These are phyloP conservation scores for Neurospora sublineolata DNA, from an alignment of 495 filamentous ascomycete species.

Conservation along the genomic window DNA sequence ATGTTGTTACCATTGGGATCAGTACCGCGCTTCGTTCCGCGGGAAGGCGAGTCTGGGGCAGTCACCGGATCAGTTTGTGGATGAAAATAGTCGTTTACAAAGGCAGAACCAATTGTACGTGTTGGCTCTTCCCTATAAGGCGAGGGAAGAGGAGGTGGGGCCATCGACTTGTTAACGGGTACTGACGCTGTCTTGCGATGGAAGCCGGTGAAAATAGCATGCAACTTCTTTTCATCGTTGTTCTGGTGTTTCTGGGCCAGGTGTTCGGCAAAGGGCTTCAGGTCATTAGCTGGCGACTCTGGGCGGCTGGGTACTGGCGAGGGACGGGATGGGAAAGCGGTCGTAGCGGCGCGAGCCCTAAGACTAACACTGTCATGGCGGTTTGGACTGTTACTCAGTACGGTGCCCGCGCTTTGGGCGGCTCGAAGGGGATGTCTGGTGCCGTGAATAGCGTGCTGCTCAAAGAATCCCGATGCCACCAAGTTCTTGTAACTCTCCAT, in stretches of 20 bases:
- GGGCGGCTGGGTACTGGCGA: neutral
- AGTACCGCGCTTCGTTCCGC: slow-evolving; percentile 20
- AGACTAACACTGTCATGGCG: neutral
- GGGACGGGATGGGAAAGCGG: slow-evolving; percentile 1
- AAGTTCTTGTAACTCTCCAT: slow-evolving; percentile 34
- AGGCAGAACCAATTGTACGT: neutral
- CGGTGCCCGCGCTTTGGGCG: slow-evolving; percentile 6
- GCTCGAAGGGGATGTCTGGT: slow-evolving; percentile 27
- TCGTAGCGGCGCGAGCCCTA: neutral
- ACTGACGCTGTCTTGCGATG: neutral
- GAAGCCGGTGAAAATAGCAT: neutral
- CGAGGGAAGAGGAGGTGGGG: neutral
- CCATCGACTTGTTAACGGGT: neutral
- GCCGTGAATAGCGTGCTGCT: slow-evolving; percentile 35
- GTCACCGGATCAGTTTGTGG: neutral
- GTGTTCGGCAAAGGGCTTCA: neutral
- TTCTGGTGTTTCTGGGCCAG: slow-evolving; percentile 3
- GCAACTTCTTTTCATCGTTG: neutral
- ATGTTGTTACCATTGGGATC: slow-evolving; percentile 5
- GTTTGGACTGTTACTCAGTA: slow-evolving; percentile 3
- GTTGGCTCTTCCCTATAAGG: neutral
- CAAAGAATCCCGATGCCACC: slow-evolving; percentile 36
- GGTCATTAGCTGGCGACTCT: neutral
- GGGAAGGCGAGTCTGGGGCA: neutral
- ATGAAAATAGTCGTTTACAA: neutral